These are phyloP conservation scores for Jasminum sambac DNA, from an alignment of 257 asterid genomes.

Conservation along the genomic window DNA sequence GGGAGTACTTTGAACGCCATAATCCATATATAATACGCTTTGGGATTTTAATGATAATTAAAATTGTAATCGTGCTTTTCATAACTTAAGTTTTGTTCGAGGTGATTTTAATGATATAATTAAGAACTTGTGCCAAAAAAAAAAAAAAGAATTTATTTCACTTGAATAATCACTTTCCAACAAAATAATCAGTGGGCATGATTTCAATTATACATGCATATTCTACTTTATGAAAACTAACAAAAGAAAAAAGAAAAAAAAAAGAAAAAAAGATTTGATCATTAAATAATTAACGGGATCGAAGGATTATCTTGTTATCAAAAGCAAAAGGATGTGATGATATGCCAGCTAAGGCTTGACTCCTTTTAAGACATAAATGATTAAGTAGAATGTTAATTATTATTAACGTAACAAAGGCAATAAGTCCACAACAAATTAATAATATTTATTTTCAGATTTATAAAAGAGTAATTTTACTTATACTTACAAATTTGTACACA, in stretches of 20 bases:
- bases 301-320: conserved; percentile 19
- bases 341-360: conserved; percentile 32
- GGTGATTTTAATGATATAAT: background rate
- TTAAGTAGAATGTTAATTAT: conserved; percentile 4
- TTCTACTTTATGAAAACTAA: conserved; percentile 13
- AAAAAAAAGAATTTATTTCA: too few species aligned
- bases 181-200: background rate
- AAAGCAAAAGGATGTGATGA: conserved; percentile 24
- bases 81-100: background rate
- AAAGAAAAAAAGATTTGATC: conserved; percentile 1
- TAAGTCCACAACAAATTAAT: background rate
- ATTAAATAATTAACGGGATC: background rate
- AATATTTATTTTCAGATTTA: background rate
- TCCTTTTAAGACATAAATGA: conserved; percentile 13
- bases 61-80: background rate
- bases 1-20: too few species aligned
- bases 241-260: background rate
- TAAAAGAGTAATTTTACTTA: background rate
- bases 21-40: too few species aligned
- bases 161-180: background rate
- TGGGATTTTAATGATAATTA: background rate
- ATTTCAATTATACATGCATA: background rate
- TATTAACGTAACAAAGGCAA: background rate
- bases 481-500: too few species aligned
- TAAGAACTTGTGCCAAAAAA: too few species aligned